These are phyloP conservation scores for Epichloe typhina DNA, from an alignment of 2,329 filamentous ascomycete genomes.

Conservation along the genomic window DNA sequence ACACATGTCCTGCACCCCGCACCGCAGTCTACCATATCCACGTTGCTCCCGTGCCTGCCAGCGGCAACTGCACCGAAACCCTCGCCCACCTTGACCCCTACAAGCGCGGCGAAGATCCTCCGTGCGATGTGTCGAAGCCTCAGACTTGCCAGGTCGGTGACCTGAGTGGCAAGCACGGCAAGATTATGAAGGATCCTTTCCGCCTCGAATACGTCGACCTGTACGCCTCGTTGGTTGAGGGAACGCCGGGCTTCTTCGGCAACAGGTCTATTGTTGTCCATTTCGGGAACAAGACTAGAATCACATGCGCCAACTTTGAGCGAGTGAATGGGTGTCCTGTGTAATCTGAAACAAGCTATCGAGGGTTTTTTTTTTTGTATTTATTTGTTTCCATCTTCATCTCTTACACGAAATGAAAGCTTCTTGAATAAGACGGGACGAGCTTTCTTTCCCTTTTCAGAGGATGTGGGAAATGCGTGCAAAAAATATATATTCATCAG, in stretches of 20 bases:
- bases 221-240: constrained; percentile 41
- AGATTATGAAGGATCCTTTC: constrained; percentile 39
- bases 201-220: constrained; percentile 38
- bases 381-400: not conserved
- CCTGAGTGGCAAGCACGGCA: constrained; percentile 60
- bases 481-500: too few relatives aligned
- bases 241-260: constrained; percentile 45
- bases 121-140: constrained; percentile 44
- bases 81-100: constrained; percentile 60
- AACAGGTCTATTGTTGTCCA: constrained; percentile 54
- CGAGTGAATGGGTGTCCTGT: constrained; percentile 7
- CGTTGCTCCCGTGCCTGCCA: constrained; percentile 43
- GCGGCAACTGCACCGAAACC: constrained; percentile 60
- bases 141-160: constrained; percentile 65
- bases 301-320: constrained; percentile 51
- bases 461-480: too few relatives aligned
- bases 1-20: not conserved
- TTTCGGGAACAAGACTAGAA: constrained; percentile 48
- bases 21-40: constrained; percentile 62
- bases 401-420: too few relatives aligned
- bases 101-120: constrained; percentile 44
- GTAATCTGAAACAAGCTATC: not conserved
- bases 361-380: not conserved
- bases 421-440: too few relatives aligned
- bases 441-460: too few relatives aligned